Base-by-base conservation (phyloP, 768 basidiomycete genomes). In the Mycena epipterygia region DNA sequence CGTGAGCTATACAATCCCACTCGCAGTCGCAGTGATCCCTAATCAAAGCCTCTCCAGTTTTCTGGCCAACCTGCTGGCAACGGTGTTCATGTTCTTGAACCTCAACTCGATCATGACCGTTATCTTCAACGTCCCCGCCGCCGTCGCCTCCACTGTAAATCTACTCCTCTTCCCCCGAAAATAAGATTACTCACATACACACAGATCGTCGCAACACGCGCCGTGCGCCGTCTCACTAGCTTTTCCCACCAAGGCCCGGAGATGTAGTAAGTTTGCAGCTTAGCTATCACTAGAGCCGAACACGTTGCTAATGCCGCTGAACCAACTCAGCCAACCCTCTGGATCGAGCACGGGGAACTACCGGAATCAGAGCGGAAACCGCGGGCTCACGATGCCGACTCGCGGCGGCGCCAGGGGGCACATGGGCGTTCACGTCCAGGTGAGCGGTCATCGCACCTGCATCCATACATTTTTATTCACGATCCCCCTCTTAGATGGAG, bases 31-130 rank as follows among this genome's bases (percentile, higher is more conserved):
- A 41, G 7, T 14, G 42, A 17, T 12, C 25, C 13, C 12, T 69
- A 39, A 13, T 25, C 46, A 51, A 48, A 16, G 39, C 13, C 46
- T 51, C 27, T n/a, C 5, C 44, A 88, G 87, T 8, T 88, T 88
- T 76, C 46, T 87, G 37, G 83, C 79, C 23, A 84, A 84, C 71
- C 68, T 83, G 30, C 71, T 86, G 42, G 84, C 85, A 23, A 86
- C 88, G n/a, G 79, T 89, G 2, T 92, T 92, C 81, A 92, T 93
- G 90, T 75, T 90, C 30, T 58, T 91, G 44, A 83, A 90, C 74
- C 79, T 92, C 44, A 93, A 92, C 76, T 81, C 88, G 17, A 86
- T 92, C 71, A 91, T 93, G 91, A 87, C 83, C 41, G 81, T 91
- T 56, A 85, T 91, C 37, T 90, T 90, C 80, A 91, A 90, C 69